These are phyloP conservation scores for Colletotrichum lentis DNA, from an alignment of 2,329 filamentous ascomycete genomes.

Conservation along the genomic window DNA sequence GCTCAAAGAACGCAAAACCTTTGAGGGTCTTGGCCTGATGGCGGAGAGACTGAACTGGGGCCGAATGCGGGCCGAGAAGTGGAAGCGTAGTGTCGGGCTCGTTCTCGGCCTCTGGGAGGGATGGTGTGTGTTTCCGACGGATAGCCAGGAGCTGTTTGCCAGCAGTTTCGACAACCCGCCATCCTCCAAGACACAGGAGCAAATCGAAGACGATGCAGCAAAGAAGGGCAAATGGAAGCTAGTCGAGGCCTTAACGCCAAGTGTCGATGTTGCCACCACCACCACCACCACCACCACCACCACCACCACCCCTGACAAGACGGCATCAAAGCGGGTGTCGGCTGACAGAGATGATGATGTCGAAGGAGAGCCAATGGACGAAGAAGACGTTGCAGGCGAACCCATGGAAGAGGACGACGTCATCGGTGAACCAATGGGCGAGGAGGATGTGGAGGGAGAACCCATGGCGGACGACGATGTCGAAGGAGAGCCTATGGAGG, in stretches of 20 bases:
- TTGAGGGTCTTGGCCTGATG: slow-evolving; percentile 77
- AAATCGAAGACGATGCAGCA: slow-evolving; percentile 44
- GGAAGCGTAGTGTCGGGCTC: slow-evolving; percentile 77
- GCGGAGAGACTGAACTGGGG: slow-evolving; percentile 81
- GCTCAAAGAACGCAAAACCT: slow-evolving; percentile 72
- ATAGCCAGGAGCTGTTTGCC: slow-evolving; percentile 75
- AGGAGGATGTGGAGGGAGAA: slow-evolving; percentile 52
- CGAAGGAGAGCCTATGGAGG: slow-evolving; percentile 57
- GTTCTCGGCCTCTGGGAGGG: slow-evolving; percentile 76
- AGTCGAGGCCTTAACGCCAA: slow-evolving; percentile 51
- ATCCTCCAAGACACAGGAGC: slow-evolving; percentile 44
- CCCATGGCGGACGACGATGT: slow-evolving; percentile 57
- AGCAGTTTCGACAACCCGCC: slow-evolving; percentile 77
- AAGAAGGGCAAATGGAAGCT: slow-evolving; percentile 61
- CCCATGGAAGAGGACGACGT: slow-evolving; percentile 53
- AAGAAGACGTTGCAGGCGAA: slow-evolving; percentile 59
- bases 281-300: too few species aligned
- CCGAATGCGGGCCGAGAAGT: slow-evolving; percentile 81
- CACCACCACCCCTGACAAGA: not conserved
- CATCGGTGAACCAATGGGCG: slow-evolving; percentile 52
- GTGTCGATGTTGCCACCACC: slow-evolving; percentile 21
- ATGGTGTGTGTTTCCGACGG: slow-evolving; percentile 77
- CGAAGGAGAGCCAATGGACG: slow-evolving; percentile 51
- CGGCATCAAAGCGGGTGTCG: slow-evolving; percentile 30
- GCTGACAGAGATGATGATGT: slow-evolving; percentile 49